These are phyloP conservation scores for Dentipellis sp. DNA, from an alignment of 768 basidiomycete genomes.

Conservation along the genomic window DNA sequence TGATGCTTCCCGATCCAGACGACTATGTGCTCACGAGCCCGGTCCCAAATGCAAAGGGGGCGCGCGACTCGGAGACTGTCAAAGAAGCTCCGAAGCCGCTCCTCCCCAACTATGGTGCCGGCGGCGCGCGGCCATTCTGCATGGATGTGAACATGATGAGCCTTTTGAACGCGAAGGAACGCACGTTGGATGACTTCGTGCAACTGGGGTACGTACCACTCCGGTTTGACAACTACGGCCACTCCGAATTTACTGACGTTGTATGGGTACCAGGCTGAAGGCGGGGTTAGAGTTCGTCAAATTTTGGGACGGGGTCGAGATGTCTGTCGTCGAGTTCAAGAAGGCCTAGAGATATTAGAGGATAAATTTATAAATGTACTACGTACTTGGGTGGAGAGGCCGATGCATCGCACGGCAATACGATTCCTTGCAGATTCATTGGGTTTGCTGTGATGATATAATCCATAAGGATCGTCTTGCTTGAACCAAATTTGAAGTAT, in stretches of 20 bases:
- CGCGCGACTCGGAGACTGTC: no score
- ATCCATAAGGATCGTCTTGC: no score
- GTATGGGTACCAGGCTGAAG: neutral
- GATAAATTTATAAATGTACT: no score
- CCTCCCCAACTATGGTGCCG: neutral
- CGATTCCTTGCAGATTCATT: no score
- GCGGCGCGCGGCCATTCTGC: neutral
- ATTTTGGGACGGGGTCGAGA: slow-evolving; percentile 12
- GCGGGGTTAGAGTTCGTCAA: neutral
- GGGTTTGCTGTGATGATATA: no score
- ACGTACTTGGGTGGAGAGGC: no score
- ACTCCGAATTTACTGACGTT: neutral
- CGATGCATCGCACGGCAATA: no score
- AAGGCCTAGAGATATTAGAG: neutral
- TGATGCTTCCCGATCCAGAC: neutral
- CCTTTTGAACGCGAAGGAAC: neutral
- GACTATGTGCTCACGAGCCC: neutral
- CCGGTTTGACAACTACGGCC: neutral
- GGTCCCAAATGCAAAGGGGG: neutral
- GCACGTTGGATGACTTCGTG: neutral
- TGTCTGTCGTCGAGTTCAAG: neutral
- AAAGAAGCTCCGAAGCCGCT: neutral
- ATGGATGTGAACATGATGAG: neutral
- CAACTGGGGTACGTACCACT: neutral
- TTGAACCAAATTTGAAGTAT: no score